phyloP scores from a whole-genome alignment of 768 basidiomycete species.

The Russula lepida region DNA sequence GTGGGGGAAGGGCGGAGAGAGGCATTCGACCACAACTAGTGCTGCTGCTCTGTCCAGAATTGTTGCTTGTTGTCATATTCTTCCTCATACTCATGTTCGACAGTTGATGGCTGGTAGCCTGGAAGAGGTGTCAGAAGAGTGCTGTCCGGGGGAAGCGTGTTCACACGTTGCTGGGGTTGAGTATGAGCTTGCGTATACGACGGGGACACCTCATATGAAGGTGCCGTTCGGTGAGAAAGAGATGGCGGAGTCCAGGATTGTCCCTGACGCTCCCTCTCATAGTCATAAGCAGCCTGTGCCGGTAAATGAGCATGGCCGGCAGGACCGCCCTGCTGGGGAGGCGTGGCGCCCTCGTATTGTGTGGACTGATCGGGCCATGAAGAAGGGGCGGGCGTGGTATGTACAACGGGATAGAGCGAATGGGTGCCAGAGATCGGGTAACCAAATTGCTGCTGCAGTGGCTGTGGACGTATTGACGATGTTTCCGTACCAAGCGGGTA shows the following conservation, averaged over 20 bases:
- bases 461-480: constrained; percentile 3
- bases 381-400: constrained; percentile 1
- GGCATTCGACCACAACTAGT: not conserved
- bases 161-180: constrained; percentile 20
- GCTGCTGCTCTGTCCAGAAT: constrained; percentile 16
- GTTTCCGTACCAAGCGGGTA: not conserved
- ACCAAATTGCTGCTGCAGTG: constrained; percentile 4
- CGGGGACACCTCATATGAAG: constrained; percentile 8
- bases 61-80: constrained; percentile 15
- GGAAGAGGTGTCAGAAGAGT: constrained; percentile 66
- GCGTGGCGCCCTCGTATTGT: constrained; percentile 11
- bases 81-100: constrained; percentile 23
- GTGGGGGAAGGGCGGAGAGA: not conserved
- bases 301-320: constrained; percentile 4
- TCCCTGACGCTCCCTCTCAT: constrained; percentile 11
- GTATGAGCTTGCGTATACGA: constrained; percentile 7
- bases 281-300: constrained; percentile 6
- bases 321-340: constrained; percentile 5
- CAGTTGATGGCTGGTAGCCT: constrained; percentile 39
- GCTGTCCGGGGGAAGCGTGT: constrained; percentile 47
- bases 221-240: not conserved
- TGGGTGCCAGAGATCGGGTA: constrained; percentile 7
- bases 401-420: constrained; percentile 7
- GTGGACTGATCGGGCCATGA: constrained; percentile 12
- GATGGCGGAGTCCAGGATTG: constrained; percentile 15